These are phyloP conservation scores for Canariomyces notabilis DNA, from an alignment of 2,329 filamentous ascomycete genomes.

Conservation along the genomic window DNA sequence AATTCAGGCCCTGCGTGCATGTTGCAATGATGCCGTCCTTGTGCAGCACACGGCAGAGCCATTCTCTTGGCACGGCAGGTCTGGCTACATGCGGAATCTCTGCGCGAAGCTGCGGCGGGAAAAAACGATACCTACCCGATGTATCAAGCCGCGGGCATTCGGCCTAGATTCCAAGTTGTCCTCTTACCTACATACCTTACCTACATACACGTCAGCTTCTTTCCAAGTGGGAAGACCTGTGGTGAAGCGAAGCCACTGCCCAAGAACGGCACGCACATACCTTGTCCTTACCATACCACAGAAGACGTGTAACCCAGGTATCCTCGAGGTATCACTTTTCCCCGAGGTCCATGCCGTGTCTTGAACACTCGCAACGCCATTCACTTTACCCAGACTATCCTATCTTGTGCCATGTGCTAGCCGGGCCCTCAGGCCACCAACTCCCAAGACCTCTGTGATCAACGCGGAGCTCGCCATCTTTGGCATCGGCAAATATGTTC, in stretches of 20 bases:
- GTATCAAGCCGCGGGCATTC: background rate
- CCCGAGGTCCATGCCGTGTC: no score
- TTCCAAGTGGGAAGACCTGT: background rate
- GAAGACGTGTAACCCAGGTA: conserved; percentile 7
- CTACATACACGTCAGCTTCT: background rate
- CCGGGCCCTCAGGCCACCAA: no score
- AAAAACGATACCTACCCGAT: no score
- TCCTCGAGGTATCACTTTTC: background rate
- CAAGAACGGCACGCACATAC: background rate
- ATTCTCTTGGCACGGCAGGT: background rate
- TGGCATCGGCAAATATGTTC: no score
- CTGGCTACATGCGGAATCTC: background rate
- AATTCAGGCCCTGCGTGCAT: background rate
- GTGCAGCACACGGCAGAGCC: background rate
- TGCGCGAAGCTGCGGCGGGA: background rate
- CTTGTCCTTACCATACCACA: background rate
- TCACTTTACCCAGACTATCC: no score
- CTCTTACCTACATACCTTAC: background rate
- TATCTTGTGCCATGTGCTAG: no score
- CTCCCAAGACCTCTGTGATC: no score
- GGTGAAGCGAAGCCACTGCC: no score
- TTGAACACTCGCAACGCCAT: no score
- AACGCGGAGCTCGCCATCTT: no score
- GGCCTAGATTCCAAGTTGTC: background rate
- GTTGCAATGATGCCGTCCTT: background rate